Conservation (phyloP, 306 rosid genomes). For the Prinsepia uniflora region DNA sequence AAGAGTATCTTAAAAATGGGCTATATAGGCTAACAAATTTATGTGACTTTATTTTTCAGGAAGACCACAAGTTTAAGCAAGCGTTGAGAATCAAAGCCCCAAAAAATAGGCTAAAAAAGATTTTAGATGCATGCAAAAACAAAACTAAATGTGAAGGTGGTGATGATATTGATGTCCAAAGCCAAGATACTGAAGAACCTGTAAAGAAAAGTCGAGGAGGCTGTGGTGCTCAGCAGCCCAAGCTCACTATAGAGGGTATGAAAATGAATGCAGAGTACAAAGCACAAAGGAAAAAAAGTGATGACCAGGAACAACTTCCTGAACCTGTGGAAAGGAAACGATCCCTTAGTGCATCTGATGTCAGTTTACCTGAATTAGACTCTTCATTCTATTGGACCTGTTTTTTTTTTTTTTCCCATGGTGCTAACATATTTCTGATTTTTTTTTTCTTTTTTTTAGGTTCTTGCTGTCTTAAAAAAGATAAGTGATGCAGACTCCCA, state of each 20-base stretch:
- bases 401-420: neutral
- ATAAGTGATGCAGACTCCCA: conserved; percentile 92
- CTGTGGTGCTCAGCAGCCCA: conserved; percentile 99
- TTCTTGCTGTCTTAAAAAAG: conserved; percentile 83
- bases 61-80: conserved; percentile 86
- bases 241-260: conserved; percentile 89
- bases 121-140: conserved; percentile 90
- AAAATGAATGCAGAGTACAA: conserved; percentile 86
- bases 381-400: neutral
- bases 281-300: conserved; percentile 85
- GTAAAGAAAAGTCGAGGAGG: conserved; percentile 90
- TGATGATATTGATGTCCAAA: conserved; percentile 75
- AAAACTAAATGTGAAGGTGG: conserved; percentile 96
- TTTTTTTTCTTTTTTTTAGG: conserved; percentile 40
- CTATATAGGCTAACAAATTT: neutral
- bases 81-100: conserved; percentile 84
- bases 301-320: conserved; percentile 95
- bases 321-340: conserved; percentile 98
- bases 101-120: conserved; percentile 66
- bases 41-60: conserved; percentile 42
- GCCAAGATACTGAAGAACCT: conserved; percentile 66
- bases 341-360: conserved; percentile 91
- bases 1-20: neutral
- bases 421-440: conserved; percentile 22
- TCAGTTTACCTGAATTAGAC: conserved; percentile 19